Evolutionary conservation across 2,329 filamentous ascomycete genomes (phyloP), one percentile per base, ranked within the genome.

Genomic region (Hortaea werneckii): DNA sequence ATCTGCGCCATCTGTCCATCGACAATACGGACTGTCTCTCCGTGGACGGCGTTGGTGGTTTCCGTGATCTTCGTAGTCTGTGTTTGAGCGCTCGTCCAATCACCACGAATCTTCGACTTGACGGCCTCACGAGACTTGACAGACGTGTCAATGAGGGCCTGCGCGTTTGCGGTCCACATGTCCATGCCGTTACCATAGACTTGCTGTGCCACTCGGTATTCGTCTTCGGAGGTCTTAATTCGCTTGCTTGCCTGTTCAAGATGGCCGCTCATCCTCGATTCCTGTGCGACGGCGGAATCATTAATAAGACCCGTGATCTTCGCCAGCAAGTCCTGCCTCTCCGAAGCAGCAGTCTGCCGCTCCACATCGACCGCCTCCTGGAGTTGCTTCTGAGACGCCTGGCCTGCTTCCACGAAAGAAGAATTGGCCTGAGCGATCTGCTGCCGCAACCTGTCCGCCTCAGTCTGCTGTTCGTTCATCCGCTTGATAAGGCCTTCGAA

Each of bases 1-100:
- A 98, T 83, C 54, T 94, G 86, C 46, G 78, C 76, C 69, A 94
- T 85, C 67, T 98, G 92, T 47, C 85, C 82, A 58, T 90, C 85
- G 9, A 96, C 89, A 47, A 94, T 90, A 5, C 83, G 82, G 29
- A 95, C 80, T 0, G 90, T 95, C 66, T 94, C 85, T 30, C 85
- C 83, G 55, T 98, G 89, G 1, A 96, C 88, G 2, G 86, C 86
- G 56, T 85, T 84, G 0, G 90, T 89, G 0, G 85, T 85, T 6
- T 78, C 76, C 55, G 90, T 86, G 56, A 98, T 90, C 5, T 83
- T 82, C n/a, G 75, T 80, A 57, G 88, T 94, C 58, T 86, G 83
- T 46, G 84, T 76, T 56, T 87, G 85, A 34, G 90, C 87, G 29
- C 71, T 80, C 50, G 78, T 80, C 83, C 89, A 95, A 62, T 95